These are phyloP conservation scores for Syzygium jambos DNA, from an alignment of 345 rosid species.

Conservation along the genomic window DNA sequence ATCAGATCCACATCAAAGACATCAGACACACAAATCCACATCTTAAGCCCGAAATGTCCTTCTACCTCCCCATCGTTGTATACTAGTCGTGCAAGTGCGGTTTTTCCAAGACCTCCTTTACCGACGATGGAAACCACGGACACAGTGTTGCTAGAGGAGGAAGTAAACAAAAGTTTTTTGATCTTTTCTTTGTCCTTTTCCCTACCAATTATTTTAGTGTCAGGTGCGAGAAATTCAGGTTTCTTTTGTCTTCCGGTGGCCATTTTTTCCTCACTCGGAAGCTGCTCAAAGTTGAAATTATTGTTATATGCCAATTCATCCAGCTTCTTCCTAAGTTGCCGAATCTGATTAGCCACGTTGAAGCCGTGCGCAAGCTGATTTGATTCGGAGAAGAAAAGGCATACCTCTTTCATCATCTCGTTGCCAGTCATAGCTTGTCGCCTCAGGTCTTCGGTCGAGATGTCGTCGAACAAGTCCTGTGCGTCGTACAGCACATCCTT, in stretches of 20 bases:
- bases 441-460: background rate
- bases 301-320: rapidly evolving
- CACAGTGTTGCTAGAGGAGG: background rate
- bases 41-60: background rate
- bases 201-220: background rate
- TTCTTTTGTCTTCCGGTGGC: background rate
- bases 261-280: background rate
- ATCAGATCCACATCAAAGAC: background rate
- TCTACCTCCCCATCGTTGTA: background rate
- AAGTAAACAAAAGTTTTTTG: background rate
- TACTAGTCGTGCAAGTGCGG: background rate
- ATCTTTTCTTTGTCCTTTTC: background rate
- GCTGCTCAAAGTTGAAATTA: background rate
- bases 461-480: background rate
- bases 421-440: rapidly evolving
- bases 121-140: background rate
- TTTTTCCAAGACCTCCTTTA: background rate
- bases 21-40: background rate
- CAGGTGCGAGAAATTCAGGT: background rate
- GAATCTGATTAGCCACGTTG: background rate
- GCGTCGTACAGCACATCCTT: background rate
- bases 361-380: background rate
- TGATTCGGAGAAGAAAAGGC: background rate
- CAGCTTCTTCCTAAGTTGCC: background rate
- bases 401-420: rapidly evolving